A percentile compares a stretch with the other conserved stretches of the same genome.
Evolutionary conservation across 1,139 yeast genomes (phyloP).

Genomic region (Yamadazyma blattariae): DNA sequence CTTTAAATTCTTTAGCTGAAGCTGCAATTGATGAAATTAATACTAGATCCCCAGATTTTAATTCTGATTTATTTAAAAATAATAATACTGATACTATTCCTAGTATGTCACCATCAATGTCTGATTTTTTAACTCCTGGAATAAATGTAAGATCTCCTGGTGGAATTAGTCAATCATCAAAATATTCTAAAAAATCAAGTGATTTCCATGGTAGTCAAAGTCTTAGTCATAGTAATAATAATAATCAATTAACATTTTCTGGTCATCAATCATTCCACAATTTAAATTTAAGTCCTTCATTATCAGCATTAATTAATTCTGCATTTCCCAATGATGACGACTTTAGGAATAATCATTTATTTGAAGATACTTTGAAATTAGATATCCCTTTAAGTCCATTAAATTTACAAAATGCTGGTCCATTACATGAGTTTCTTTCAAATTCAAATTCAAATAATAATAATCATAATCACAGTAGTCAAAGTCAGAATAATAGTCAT

Average conservation of each 20-base stretch:
- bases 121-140: slow-evolving; percentile 16
- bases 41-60: slow-evolving; percentile 16
- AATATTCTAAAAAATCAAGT: slow-evolving; percentile 1
- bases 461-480: no score
- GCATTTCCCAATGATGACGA: slow-evolving; percentile 39
- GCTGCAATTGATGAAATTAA: slow-evolving; percentile 28
- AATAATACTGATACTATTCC: slow-evolving; percentile 6
- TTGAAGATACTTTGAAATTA: slow-evolving; percentile 13
- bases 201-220: not conserved
- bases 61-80: slow-evolving; percentile 1
- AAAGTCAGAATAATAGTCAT: not conserved
- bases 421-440: slow-evolving; percentile 8
- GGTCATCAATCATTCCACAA: slow-evolving; percentile 12
- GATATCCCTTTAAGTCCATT: slow-evolving; percentile 34
- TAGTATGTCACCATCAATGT: slow-evolving; percentile 18
- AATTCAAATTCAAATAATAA: no score
- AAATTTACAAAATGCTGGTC: slow-evolving; percentile 17
- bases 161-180: slow-evolving; percentile 5
- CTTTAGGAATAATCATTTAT: slow-evolving; percentile 8
- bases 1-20: slow-evolving; percentile 28
- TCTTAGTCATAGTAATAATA: not conserved
- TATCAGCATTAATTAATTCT: slow-evolving; percentile 41
- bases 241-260: slow-evolving; percentile 3
- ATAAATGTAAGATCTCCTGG: slow-evolving; percentile 10
- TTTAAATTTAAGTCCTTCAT: slow-evolving; percentile 36